Evolutionary conservation across 2,329 filamentous ascomycete species (phyloP), one percentile per base, ranked within the genome.

Genomic region (Epichloe sp.): DNA sequence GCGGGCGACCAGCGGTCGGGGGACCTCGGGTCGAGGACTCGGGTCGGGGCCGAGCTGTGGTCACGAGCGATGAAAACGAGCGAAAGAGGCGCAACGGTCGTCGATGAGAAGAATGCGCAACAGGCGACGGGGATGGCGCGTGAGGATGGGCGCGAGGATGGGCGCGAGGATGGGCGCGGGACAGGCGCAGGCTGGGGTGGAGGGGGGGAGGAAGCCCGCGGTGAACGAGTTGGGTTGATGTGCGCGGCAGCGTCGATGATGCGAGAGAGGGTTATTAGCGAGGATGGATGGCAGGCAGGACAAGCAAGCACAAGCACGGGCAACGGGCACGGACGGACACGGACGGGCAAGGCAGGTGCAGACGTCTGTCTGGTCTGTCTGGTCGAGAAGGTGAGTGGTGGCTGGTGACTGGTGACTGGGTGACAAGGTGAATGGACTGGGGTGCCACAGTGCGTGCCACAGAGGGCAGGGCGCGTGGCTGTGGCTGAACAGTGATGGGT

Each of bases 1-100:
- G 44, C 44, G 41, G 44, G 46, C 52, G 50, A 51, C 53, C 49
- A 53, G 49, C 37, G 49, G 50, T 35, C 48, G 50, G 41, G 23
- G 26, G 26, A 8, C 26, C 26, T 26, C 26, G 26, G 49, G 50
- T 35, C 48, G 50, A 41, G 44, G 48, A 36, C 41, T 49, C 50
- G 51, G 52, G 52, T 53, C 50, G 49, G 49, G 38, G 46, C 47
- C 48, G 37, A 17, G 47, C 44, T 44, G 38, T 36, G 3, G 17
- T 43, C 47, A 47, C 34, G 15, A 52, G 47, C 47, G 43, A 53
- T n/a, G 35, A 21, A 47, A 37, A 41, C 43, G 43, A 42, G 23
- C 10, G 37, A 37, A 36, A 12, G 38, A 34, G 47, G 43, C 43
- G 51, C 44, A 21, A 14, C 15, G 34, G 36, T 31, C 34, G 34